Percentiles rank a stretch among this genome's conserved stretches.
phyloP scores from a whole-genome alignment of 306 rosid species.

The Chamaecrista fasciculata region DNA sequence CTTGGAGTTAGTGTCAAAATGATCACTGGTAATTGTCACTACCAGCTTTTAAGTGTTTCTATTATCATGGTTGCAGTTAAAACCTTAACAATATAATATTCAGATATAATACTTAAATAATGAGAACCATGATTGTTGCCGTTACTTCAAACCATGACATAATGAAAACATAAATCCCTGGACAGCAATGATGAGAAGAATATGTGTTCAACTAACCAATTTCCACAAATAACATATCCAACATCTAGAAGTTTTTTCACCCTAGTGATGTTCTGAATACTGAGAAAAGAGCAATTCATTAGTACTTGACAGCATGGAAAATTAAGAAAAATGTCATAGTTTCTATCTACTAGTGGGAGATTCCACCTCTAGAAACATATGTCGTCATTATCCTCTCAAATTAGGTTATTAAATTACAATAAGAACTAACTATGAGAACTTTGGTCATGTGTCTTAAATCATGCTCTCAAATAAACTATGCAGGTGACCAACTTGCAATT shows the following conservation, averaged over 20 bases:
- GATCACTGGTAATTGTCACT: constrained; percentile 53
- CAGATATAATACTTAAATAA: neutral
- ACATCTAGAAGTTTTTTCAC: neutral
- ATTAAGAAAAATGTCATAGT: neutral
- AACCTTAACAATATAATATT: neutral
- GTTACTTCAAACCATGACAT: too few relatives aligned
- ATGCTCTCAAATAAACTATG: constrained; percentile 23
- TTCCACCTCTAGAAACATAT: neutral
- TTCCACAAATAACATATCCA: neutral
- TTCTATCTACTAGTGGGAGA: neutral
- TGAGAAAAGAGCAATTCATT: neutral
- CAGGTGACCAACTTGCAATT: constrained; percentile 77
- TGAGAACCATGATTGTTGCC: neutral
- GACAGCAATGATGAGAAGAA: neutral
- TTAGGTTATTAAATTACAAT: neutral
- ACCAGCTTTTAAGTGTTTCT: neutral
- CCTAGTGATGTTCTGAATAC: neutral
- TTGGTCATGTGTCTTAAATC: neutral
- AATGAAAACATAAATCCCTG: neutral
- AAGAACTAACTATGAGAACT: neutral
- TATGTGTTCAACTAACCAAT: neutral
- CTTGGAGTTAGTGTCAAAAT: constrained; percentile 72
- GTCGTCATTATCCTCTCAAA: neutral
- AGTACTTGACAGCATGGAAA: neutral
- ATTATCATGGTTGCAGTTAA: neutral